Evolutionary conservation across 371 early-diverging fungal species (phyloP).

Genomic region (Mortierella sp.): DNA sequence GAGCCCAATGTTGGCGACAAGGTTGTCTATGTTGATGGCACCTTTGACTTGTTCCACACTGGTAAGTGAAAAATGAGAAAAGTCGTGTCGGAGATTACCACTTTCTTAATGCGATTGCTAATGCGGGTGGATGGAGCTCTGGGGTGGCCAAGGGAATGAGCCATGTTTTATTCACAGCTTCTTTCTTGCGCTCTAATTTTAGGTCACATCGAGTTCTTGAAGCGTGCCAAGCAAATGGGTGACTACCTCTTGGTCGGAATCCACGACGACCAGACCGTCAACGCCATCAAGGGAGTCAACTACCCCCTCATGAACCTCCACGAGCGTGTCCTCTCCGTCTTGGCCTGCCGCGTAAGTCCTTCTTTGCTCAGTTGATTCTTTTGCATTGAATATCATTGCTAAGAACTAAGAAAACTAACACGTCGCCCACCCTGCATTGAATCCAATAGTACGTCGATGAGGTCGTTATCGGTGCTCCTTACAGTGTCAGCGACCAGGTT

Average conservation of each 20-base stretch:
- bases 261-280: slow-evolving; percentile 93
- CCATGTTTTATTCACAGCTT: background rate
- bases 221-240: slow-evolving; percentile 87
- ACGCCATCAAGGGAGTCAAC: slow-evolving; percentile 88
- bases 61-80: slow-evolving; percentile 14
- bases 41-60: slow-evolving; percentile 97
- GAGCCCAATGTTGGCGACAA: slow-evolving; percentile 77
- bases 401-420: background rate
- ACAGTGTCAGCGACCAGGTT: slow-evolving; percentile 87
- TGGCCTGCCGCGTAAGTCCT: slow-evolving; percentile 84
- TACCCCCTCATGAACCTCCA: slow-evolving; percentile 96
- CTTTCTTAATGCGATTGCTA: background rate
- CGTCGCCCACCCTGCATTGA: background rate
- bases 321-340: slow-evolving; percentile 90
- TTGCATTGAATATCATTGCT: background rate
- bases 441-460: slow-evolving; percentile 85
- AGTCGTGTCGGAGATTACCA: background rate
- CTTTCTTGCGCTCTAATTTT: slow-evolving; percentile 4
- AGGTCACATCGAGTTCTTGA: slow-evolving; percentile 96
- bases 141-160: background rate
- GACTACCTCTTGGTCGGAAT: slow-evolving; percentile 95
- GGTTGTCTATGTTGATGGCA: slow-evolving; percentile 96
- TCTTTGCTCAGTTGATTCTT: background rate
- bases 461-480: slow-evolving; percentile 93
- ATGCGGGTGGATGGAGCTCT: background rate